Percentiles rank a stretch among this genome's conserved stretches.
phyloP scores from a whole-genome alignment of 352 stramenopile genomes.

The Pilasporangium apinafurcum region DNA sequence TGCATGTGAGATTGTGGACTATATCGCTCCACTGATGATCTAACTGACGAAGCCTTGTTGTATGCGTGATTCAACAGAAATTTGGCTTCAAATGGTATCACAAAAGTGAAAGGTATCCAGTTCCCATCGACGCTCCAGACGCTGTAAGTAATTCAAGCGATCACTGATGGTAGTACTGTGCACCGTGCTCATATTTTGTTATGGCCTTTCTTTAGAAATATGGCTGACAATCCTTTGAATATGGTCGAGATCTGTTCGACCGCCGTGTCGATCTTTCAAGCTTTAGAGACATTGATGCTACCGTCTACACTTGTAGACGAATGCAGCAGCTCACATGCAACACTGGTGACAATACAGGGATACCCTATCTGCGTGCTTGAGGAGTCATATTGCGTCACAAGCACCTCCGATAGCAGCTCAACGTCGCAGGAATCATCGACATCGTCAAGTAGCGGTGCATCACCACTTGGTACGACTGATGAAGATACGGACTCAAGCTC shows the following conservation, averaged over 20 bases:
- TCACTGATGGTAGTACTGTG: background rate
- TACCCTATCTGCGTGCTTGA: too few relatives aligned
- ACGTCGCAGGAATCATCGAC: too few relatives aligned
- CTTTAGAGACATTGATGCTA: too few relatives aligned
- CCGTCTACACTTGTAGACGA: too few relatives aligned
- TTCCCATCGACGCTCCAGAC: slow-evolving; percentile 47
- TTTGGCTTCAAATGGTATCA: slow-evolving; percentile 49
- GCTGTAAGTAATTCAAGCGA: slow-evolving; percentile 11
- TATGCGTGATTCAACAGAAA: slow-evolving; percentile 36
- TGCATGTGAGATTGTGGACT: slow-evolving; percentile 2
- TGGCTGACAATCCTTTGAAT: slow-evolving; percentile 36
- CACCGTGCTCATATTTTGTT: background rate
- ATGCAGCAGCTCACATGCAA: too few relatives aligned
- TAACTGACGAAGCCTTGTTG: background rate
- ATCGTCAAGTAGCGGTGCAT: too few relatives aligned
- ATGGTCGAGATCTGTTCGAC: slow-evolving; percentile 40
- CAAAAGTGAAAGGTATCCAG: slow-evolving; percentile 29
- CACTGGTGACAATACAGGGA: too few relatives aligned
- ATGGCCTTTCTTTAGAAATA: slow-evolving; percentile 2
- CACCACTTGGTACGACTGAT: too few relatives aligned
- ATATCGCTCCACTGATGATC: background rate
- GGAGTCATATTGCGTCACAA: too few relatives aligned
- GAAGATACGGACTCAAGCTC: too few relatives aligned
- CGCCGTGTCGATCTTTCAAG: slow-evolving; percentile 31
- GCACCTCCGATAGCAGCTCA: too few relatives aligned